Evolutionary conservation across 2,329 filamentous ascomycete genomes (phyloP).

Genomic region (Calonectria ilicicola): DNA sequence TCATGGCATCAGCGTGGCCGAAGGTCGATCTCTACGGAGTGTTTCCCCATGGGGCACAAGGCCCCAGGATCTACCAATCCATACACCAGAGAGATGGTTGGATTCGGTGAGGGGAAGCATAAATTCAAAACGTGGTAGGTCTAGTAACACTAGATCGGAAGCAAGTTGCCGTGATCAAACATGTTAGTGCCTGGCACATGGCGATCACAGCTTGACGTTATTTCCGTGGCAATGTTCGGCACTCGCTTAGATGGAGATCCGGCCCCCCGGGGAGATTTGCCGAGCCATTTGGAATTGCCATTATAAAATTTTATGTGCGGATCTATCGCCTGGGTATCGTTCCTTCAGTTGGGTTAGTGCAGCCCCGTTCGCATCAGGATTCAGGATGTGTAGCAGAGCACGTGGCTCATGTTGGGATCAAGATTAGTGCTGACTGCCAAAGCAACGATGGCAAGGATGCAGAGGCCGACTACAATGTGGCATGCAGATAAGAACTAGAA

Average conservation of each 20-base stretch:
- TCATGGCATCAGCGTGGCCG: slow-evolving; percentile 8
- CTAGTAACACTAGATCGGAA: not conserved
- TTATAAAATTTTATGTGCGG: not conserved
- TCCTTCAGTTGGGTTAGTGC: not conserved
- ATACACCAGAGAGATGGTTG: slow-evolving; percentile 26
- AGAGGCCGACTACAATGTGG: too few relatives aligned
- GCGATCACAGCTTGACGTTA: slow-evolving; percentile 22
- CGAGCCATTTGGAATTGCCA: not conserved
- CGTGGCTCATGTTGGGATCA: too few relatives aligned
- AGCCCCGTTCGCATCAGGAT: not conserved
- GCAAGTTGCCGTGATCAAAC: not conserved
- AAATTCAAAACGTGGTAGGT: not conserved
- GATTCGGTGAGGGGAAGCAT: slow-evolving; percentile 37
- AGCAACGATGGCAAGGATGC: too few relatives aligned
- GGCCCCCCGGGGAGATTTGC: not conserved
- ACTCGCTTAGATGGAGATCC: slow-evolving; percentile 34
- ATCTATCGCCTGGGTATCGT: not conserved
- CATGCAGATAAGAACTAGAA: too few relatives aligned
- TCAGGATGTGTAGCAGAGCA: too few relatives aligned
- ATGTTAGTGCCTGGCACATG: not conserved
- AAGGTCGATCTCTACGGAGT: slow-evolving; percentile 28
- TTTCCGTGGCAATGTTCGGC: slow-evolving; percentile 36
- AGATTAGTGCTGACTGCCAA: too few relatives aligned
- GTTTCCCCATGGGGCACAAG: slow-evolving; percentile 18
- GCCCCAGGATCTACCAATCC: not conserved